Percentiles rank a stretch among this genome's conserved stretches.
These are phyloP conservation scores for Suhomyces pyralidae DNA, from an alignment of 805 yeast genomes.

Conservation along the genomic window DNA sequence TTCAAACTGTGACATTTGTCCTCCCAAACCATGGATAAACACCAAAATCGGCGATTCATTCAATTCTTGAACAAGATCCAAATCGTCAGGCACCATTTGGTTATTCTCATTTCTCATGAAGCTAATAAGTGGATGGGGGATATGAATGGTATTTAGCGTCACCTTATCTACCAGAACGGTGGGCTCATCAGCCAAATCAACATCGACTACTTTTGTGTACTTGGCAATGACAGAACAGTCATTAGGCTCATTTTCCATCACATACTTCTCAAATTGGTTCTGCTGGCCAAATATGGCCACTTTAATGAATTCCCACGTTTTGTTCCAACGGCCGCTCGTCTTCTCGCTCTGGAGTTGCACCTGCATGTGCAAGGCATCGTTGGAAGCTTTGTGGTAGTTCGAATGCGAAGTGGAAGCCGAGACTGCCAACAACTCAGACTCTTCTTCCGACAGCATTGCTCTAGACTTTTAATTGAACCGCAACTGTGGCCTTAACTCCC, in stretches of 20 bases:
- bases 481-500: neutral
- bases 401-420: constrained; percentile 1
- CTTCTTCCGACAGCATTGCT: constrained; percentile 3
- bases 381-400: neutral
- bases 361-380: neutral
- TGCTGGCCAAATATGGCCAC: constrained; percentile 18
- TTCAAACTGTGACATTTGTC: constrained; percentile 83
- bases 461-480: neutral
- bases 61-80: constrained; percentile 33
- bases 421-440: constrained; percentile 1
- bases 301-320: constrained; percentile 26
- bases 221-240: constrained; percentile 55
- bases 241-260: constrained; percentile 46
- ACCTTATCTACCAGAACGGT: constrained; percentile 26
- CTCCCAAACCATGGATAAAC: constrained; percentile 87
- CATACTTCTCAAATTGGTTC: constrained; percentile 42
- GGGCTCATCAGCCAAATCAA: constrained; percentile 27
- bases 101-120: constrained; percentile 22
- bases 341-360: constrained; percentile 8
- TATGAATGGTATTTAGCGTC: constrained; percentile 41
- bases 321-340: constrained; percentile 20
- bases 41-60: constrained; percentile 57
- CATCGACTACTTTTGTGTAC: constrained; percentile 38
- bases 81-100: constrained; percentile 9
- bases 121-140: constrained; percentile 47